Base-by-base conservation (phyloP, 495 filamentous ascomycete species). In the Neurospora sp. region DNA sequence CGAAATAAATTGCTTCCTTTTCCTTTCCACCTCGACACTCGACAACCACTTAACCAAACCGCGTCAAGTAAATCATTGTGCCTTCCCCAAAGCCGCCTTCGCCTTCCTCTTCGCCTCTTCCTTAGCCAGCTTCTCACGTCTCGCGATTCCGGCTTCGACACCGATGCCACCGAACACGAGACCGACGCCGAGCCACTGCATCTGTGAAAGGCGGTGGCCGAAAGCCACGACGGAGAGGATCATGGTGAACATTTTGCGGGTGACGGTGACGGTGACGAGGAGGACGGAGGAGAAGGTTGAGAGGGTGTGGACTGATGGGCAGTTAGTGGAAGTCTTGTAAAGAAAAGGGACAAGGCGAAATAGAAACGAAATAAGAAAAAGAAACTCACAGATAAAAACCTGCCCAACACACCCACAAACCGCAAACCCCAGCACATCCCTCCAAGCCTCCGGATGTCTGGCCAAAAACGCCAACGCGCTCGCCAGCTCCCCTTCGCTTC, bases 231-330 rank as follows among this genome's bases (percentile, higher is more conserved):
- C 96, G 74, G 92, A 95, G 59, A 99, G 86, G 74, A 98, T 92
- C 96, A 99, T 99, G 73, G 94, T 98, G 79, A 98, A 87, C 96
- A 99, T 99, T 85, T 99, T 99, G 75, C 96, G 87, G 62, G 96
- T 99, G 13, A 99, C 96, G 3, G 94, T 99, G 0, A 99, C 94
- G 11, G 96, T 99, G 15, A 98, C 96, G 37, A 99, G 90, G 70
- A 98, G 86, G 72, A 99, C 86, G 10, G 91, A 94, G 40, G 93
- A 96, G 84, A 99, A 99, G 43, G 91, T 91, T 17, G 92, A 91
- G 42, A 99, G 88, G 0, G 96, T 97, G 83, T 97, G 94, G 87
- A 97, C 89, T 92, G 40, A 45, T 71, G 37, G 34, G 39, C 5
- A 59, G 37, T 71, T 21, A 45, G 24, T 37, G 8, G 37, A 1